Conservation (phyloP, 108 stramenopile species). For the Aurantiochytrium sp. region DNA sequence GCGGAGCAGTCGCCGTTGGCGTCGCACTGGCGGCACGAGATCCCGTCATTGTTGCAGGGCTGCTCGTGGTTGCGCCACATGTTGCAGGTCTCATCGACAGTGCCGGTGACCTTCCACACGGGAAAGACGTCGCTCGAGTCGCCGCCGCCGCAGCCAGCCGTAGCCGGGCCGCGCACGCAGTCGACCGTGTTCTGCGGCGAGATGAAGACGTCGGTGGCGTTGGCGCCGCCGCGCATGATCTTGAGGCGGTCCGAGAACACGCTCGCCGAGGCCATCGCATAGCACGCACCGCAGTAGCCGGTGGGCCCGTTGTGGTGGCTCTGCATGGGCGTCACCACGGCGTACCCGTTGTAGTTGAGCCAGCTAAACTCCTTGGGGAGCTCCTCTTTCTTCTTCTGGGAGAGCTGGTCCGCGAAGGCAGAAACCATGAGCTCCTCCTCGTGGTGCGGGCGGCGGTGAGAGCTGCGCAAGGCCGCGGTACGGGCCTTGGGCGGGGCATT, state of each 20-base stretch:
- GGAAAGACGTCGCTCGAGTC: neutral
- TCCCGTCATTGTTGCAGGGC: neutral
- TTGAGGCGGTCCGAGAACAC: constrained; percentile 27
- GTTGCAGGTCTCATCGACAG: constrained; percentile 30
- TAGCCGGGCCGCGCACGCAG: constrained; percentile 11
- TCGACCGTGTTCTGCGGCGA: constrained; percentile 20
- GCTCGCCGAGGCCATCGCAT: neutral
- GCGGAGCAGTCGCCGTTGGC: neutral
- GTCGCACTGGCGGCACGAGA: neutral
- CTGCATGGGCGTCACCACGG: constrained; percentile 2
- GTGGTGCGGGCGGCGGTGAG: neutral
- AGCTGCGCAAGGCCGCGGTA: neutral
- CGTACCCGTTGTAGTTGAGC: neutral
- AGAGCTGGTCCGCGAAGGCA: neutral
- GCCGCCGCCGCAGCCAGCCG: constrained; percentile 14
- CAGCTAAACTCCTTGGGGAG: neutral
- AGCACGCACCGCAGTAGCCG: constrained; percentile 27
- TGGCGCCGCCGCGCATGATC: neutral
- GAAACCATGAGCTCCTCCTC: neutral
- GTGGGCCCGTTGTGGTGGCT: constrained; percentile 24
- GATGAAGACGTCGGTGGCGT: constrained; percentile 10
- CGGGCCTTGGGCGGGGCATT: neutral
- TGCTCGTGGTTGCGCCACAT: neutral
- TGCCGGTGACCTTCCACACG: neutral
- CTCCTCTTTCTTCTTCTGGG: neutral